Percentiles rank a stretch among this genome's conserved stretches.
phyloP scores from a whole-genome alignment of 1,284 basidiomycete genomes.

The Ustilago vetiveriae region DNA sequence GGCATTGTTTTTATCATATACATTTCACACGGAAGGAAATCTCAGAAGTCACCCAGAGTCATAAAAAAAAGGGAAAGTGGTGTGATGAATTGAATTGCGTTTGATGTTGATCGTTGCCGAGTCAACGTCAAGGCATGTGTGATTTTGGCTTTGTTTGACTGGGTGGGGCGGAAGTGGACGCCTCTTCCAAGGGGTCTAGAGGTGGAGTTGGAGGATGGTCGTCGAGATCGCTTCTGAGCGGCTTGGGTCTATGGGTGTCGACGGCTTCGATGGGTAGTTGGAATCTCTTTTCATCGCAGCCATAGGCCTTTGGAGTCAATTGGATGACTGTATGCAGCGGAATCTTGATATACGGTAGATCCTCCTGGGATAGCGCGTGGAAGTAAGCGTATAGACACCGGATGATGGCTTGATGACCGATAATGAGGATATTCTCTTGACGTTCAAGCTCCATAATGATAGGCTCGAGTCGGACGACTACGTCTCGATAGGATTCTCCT shows the following conservation, averaged over 20 bases:
- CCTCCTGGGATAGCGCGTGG: conserved; percentile 88
- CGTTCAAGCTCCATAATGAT: conserved; percentile 99
- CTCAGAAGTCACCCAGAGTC: not conserved
- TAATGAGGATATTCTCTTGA: conserved; percentile 94
- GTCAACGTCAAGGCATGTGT: not conserved
- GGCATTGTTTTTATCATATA: not conserved
- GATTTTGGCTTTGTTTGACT: conserved; percentile 22
- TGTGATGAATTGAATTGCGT: not conserved
- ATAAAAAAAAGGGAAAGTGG: not conserved
- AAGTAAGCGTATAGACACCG: conserved; percentile 82
- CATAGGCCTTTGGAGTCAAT: conserved; percentile 95
- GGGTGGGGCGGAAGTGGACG: conserved; percentile 42
- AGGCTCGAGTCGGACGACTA: conserved; percentile 91
- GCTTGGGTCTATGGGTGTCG: conserved; percentile 63
- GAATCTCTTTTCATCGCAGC: conserved; percentile 94
- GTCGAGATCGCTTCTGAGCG: conserved; percentile 26
- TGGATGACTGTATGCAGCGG: conserved; percentile 94
- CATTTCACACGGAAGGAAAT: not conserved
- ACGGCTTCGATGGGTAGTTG: conserved; percentile 66
- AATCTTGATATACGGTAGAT: conserved; percentile 93
- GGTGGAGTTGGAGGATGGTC: conserved; percentile 44
- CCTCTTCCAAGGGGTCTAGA: conserved; percentile 40
- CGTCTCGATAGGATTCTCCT: conserved; percentile 92
- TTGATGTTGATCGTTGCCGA: too few relatives aligned
- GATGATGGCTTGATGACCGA: conserved; percentile 83